Base-by-base conservation (phyloP, 2,329 filamentous ascomycete species). In the Cladobotryum mycophilum region DNA sequence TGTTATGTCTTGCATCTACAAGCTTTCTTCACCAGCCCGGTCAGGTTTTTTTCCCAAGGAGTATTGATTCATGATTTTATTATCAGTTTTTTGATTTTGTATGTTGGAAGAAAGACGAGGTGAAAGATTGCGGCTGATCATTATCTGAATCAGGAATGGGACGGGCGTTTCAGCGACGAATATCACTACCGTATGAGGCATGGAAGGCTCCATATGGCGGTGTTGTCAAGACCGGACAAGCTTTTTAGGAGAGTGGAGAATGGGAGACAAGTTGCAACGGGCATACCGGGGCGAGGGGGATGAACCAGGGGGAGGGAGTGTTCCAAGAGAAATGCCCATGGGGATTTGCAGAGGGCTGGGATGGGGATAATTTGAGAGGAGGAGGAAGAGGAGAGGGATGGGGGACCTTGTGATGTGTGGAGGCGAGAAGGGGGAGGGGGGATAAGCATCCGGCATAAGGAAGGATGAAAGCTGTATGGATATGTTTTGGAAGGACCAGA, bases 161-260 rank as follows among this genome's bases (percentile, higher is more conserved):
- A 56, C 56, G 58, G 44, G 58, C 60, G 66, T 69, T 69, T 69
- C 66, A 69, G 58, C 62, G 51, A 37, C 15, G 61, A 56, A 34
- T 41, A 68, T 67, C 64, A 59, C 58, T 66, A 53, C 66, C 57
- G 18, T 30, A 61, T 57, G 52, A 48, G 55, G 63, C 13, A 61
- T 55, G 48, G 52, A 18, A 47, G 41, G 49, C 25, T 55, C 50
- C 53, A 59, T 43, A 52, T 48, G 60, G 56, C 55, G 54, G 55
- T 56, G 60, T 62, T 67, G 64, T 67, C 64, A 66, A 66, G 65
- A 62, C 63, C 37, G 59, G 65, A 68, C 65, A 69, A 67, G 66
- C 66, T 69, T 68, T 68, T 61, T 63, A 59, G 63, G 58, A 59
- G 25, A 14, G 22, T 35, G 15, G 25, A 15, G 30, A n/a, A 35